These are phyloP conservation scores for Pestalotiopsis sp. DNA, from an alignment of 2,329 filamentous ascomycete species.

Conservation along the genomic window DNA sequence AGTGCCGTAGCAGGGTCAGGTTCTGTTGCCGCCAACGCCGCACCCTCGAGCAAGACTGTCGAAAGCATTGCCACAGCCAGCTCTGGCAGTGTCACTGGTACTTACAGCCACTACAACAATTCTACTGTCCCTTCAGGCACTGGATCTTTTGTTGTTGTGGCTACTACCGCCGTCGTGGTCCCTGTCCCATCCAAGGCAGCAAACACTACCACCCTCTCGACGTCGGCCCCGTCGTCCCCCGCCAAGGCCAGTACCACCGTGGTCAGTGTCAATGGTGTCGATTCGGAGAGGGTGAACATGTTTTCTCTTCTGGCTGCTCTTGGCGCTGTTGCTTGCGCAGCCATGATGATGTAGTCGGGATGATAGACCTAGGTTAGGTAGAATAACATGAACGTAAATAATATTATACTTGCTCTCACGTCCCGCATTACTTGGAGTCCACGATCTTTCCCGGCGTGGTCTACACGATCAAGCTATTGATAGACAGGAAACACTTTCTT, in stretches of 20 bases:
- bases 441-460: no score
- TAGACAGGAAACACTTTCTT: no score
- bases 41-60: not conserved
- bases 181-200: not conserved
- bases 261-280: not conserved
- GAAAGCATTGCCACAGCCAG: not conserved
- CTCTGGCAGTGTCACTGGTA: not conserved
- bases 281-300: not conserved
- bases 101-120: not conserved
- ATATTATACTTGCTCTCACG: no score
- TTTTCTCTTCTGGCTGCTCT: not conserved
- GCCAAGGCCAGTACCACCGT: not conserved
- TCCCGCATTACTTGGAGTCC: no score
- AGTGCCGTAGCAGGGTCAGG: conserved; percentile 56
- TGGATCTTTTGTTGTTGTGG: not conserved
- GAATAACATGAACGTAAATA: no score
- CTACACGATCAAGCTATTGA: no score
- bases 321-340: not conserved
- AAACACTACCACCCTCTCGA: not conserved
- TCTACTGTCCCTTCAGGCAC: not conserved
- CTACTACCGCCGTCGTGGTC: not conserved
- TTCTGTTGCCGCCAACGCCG: conserved; percentile 10
- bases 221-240: not conserved
- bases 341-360: not conserved
- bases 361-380: no score